Percentiles rank a stretch among this genome's conserved stretches.
phyloP scores from a whole-genome alignment of 2,329 filamentous ascomycete species.

The Leptosphaerulina australis region DNA sequence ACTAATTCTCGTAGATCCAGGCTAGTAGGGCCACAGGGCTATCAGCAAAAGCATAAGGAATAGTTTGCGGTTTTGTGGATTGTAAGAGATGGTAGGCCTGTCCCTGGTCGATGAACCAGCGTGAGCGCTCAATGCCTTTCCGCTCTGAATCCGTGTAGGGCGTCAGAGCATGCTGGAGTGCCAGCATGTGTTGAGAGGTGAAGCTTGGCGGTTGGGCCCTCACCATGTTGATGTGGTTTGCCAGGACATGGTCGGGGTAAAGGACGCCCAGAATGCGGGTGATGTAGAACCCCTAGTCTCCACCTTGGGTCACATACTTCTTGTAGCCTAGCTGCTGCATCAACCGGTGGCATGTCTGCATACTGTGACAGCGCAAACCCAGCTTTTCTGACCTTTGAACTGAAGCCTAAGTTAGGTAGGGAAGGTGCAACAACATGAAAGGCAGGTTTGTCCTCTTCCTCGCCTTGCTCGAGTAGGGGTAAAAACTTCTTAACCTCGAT shows the following conservation, averaged over 20 bases:
- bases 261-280: slow-evolving; percentile 65
- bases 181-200: slow-evolving; percentile 61
- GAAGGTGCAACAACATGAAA: slow-evolving; percentile 62
- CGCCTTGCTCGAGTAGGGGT: slow-evolving; percentile 45
- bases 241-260: slow-evolving; percentile 64
- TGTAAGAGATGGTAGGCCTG: slow-evolving; percentile 66
- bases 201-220: slow-evolving; percentile 50
- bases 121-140: slow-evolving; percentile 58
- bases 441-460: slow-evolving; percentile 49
- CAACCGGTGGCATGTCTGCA: slow-evolving; percentile 67
- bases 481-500: slow-evolving; percentile 70
- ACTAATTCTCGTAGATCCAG: slow-evolving; percentile 85
- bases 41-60: slow-evolving; percentile 72
- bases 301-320: slow-evolving; percentile 64
- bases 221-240: slow-evolving; percentile 68
- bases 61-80: slow-evolving; percentile 72
- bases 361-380: slow-evolving; percentile 67
- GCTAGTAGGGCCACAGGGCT: slow-evolving; percentile 72
- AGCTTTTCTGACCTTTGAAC: slow-evolving; percentile 55
- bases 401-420: slow-evolving; percentile 64
- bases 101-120: slow-evolving; percentile 65
- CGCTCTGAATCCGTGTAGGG: slow-evolving; percentile 61
- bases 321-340: slow-evolving; percentile 72
- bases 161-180: slow-evolving; percentile 61
- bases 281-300: slow-evolving; percentile 73